Base-by-base conservation (phyloP, 768 basidiomycete species). In the Xerocomellus chrysenteron region DNA sequence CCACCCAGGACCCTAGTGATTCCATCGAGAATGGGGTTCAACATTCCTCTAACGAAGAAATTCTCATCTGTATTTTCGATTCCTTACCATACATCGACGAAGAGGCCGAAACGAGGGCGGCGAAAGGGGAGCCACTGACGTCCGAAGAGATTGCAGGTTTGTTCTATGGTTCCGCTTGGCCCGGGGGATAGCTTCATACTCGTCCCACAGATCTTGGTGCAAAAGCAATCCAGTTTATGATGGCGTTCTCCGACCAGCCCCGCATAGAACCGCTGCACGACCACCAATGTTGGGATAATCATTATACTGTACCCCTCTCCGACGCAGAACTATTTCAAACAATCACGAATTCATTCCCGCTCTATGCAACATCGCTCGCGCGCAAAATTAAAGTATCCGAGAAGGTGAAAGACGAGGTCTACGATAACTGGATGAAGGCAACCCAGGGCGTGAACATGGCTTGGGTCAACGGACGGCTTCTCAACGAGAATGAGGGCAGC, bases 281-380 rank as follows among this genome's bases (percentile, higher is more conserved):
- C 19, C 62, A 61, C 39, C 63, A 46, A 24, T 72, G 68, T 33
- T 64, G 61, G 66, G 46, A 56, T 30, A 57, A 21, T 35, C 65
- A 54, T 17, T 50, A 39, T 43, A 16, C 17, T n/a, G 10, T 43
- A n/a, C 52, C 62, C 10, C 58, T 59, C 37, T 58, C 72, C 7
- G 55, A 56, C 17, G 35, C 58, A 5, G 45, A 32, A 16, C 19
- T 72, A 0, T 79, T 97, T 36, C 81, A 78, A 45, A 79, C 83
- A 14, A 80, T 98, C 21, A 80, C 90, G 0, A 90, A 94, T 65
- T 87, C 95, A 71, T 96, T 98, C 74, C 95, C 96, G 0, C 88
- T 83, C 67, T 96, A 95, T 65, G 86, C 87, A 2, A 79, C 85
- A 1, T 76, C 86, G 4, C 76, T 97, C 32, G 82, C 89, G 0